phyloP scores from a whole-genome alignment of 2,329 filamentous ascomycete species.

The Fusarium incarnatum region DNA sequence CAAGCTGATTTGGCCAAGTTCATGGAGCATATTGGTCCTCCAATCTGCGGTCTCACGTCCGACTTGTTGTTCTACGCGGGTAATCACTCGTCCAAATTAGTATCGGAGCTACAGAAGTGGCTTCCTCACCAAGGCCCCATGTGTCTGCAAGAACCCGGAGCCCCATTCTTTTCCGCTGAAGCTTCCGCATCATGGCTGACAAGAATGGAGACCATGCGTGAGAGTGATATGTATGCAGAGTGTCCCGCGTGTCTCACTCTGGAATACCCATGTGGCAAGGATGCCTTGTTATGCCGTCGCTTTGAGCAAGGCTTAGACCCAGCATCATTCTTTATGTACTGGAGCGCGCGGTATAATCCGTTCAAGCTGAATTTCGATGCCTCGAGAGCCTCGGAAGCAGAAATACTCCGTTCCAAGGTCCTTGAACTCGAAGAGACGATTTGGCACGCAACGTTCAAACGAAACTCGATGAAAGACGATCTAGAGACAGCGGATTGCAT shows the following conservation, averaged over 20 bases:
- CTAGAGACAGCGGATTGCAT: neutral
- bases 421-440: slow-evolving; percentile 15
- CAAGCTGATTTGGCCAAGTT: too few relatives aligned
- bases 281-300: neutral
- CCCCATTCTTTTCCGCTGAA: slow-evolving; percentile 10
- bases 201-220: neutral
- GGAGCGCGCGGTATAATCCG: slow-evolving; percentile 4
- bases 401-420: neutral
- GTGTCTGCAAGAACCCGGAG: neutral
- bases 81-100: slow-evolving; percentile 5
- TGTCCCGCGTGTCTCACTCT: neutral
- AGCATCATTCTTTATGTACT: slow-evolving; percentile 4
- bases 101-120: neutral
- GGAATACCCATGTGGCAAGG: neutral
- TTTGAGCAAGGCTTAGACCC: neutral
- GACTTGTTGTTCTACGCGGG: slow-evolving; percentile 16
- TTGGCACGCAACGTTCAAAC: slow-evolving; percentile 6
- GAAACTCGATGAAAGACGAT: neutral
- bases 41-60: slow-evolving; percentile 4
- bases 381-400: neutral
- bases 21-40: slow-evolving; percentile 16
- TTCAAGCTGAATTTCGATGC: neutral
- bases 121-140: neutral
- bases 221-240: neutral
- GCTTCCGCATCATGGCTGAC: neutral